Conservation (phyloP, 495 filamentous ascomycete genomes). For the Aspergillus funiculosus region DNA sequence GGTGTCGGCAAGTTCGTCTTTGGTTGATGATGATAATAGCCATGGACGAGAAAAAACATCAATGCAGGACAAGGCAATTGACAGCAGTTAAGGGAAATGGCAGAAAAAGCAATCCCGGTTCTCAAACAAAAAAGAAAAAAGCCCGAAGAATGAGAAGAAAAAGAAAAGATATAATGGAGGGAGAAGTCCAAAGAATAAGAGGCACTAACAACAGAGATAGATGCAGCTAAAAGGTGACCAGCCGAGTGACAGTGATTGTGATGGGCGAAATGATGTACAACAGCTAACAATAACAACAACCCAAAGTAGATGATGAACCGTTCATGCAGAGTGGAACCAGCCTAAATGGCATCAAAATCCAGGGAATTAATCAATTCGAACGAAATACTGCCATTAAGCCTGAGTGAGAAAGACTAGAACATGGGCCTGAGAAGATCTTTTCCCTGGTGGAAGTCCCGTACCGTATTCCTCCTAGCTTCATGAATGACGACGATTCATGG, state of each 20-base stretch:
- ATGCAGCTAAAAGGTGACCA: constrained; percentile 16
- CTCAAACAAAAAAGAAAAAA: constrained; percentile 2
- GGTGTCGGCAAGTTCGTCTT: constrained; percentile 22
- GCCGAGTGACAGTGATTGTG: constrained; percentile 16
- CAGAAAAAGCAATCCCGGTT: constrained; percentile 5
- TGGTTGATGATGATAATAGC: constrained; percentile 16
- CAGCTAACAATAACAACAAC: constrained; percentile 13
- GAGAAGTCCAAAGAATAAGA: constrained; percentile 5
- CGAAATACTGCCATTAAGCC: constrained; percentile 10
- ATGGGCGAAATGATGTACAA: constrained; percentile 20
- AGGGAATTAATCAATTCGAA: constrained; percentile 6
- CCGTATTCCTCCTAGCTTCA: neutral
- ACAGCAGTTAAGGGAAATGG: constrained; percentile 3
- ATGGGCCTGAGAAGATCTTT: constrained; percentile 12
- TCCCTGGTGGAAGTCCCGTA: constrained; percentile 3
- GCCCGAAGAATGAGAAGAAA: neutral
- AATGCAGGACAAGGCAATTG: constrained; percentile 8
- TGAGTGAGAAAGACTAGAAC: constrained; percentile 8
- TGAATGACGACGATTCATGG: constrained; percentile 6
- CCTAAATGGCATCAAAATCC: constrained; percentile 6
- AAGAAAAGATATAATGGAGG: constrained; percentile 2
- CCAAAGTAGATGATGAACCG: too few species aligned
- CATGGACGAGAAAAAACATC: constrained; percentile 19
- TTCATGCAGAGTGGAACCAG: constrained; percentile 22
- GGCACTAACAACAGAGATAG: constrained; percentile 6